Conservation (phyloP, 2,329 filamentous ascomycete species). For the Aureobasidium sp. region DNA sequence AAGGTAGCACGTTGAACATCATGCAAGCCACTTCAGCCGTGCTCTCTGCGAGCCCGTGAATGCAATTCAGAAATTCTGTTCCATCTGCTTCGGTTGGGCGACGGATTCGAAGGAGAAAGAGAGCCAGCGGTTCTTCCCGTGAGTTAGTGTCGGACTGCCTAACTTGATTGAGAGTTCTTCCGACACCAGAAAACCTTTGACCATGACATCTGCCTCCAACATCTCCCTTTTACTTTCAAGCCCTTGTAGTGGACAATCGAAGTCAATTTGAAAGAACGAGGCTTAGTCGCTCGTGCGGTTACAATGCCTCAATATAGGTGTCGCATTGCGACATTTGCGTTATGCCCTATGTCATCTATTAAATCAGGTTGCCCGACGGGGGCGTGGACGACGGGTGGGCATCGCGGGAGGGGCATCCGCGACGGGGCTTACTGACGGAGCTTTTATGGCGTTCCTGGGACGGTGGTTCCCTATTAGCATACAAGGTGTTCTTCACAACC, state of each 20-base stretch:
- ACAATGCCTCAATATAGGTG: too few species aligned
- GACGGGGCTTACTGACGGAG: background rate
- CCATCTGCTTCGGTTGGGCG: too few species aligned
- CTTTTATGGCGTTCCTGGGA: too few species aligned
- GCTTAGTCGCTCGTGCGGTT: background rate
- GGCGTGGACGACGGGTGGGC: too few species aligned
- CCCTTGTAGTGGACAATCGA: background rate
- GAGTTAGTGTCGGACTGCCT: background rate
- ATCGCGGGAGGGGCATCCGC: background rate
- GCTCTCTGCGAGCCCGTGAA: too few species aligned
- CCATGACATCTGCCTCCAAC: background rate
- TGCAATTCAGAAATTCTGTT: background rate
- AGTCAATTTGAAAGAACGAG: background rate
- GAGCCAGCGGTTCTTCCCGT: constrained; percentile 1
- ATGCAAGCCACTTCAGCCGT: constrained; percentile 4
- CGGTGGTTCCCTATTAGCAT: too few species aligned
- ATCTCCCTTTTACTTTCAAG: background rate
- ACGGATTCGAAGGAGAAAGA: background rate
- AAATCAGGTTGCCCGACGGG: background rate
- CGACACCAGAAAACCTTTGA: background rate
- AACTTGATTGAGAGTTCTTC: too few species aligned
- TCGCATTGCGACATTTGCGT: background rate
- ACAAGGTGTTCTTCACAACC: too few species aligned
- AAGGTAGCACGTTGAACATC: background rate
- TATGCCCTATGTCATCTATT: background rate